Base-by-base conservation (phyloP, 306 rosid genomes). In the Vicia faba region DNA sequence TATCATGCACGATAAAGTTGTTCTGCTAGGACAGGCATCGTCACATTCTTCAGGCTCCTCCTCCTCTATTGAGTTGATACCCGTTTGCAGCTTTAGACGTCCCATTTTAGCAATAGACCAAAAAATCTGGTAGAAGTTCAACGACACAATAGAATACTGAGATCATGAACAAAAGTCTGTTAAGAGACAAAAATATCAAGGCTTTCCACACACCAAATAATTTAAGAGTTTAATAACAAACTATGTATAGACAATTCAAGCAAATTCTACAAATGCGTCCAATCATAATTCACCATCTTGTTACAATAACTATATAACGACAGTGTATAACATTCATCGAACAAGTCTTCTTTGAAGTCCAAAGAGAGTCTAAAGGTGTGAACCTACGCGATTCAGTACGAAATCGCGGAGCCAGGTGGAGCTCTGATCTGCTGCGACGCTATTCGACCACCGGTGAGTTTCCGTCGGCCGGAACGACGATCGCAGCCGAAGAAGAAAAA, bases 21-120 rank as follows among this genome's bases (percentile, higher is more conserved):
- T 73, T 80, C 86, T 87, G 49, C 64, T 85, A 43, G 97, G 82
- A 75, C 77, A 76, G 7, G 83, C 26, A 44, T 70, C 81, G 65
- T 84, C 97, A 64, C 71, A 84, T 43, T 89, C 97, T 82, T 88
- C 98, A 35, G 96, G 89, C 80, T 93, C 98, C 80, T 93, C 98
- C 68, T 86, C 98, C 82, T 90, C 96, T 62, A 86, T 87, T 40
- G 91, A 70, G 64, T 86, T 89, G 71, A 89, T 87, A 61, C 95
- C 91, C 18, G 79, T 49, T 61, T 87, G 96, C 75, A 87, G 81
- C 88, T 87, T 89, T 36, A 87, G 76, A 39, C 96, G 91, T 39
- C 96, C 96, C 96, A 89, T 85, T 57, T 73, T 59, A 16, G 26
- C 68, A 49, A 68, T 69, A 77, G 29, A 45, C 57, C 36, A 64